Evolutionary conservation across 2,329 filamentous ascomycete species (phyloP).

Genomic region (Chrysosporium queenslandicum): DNA sequence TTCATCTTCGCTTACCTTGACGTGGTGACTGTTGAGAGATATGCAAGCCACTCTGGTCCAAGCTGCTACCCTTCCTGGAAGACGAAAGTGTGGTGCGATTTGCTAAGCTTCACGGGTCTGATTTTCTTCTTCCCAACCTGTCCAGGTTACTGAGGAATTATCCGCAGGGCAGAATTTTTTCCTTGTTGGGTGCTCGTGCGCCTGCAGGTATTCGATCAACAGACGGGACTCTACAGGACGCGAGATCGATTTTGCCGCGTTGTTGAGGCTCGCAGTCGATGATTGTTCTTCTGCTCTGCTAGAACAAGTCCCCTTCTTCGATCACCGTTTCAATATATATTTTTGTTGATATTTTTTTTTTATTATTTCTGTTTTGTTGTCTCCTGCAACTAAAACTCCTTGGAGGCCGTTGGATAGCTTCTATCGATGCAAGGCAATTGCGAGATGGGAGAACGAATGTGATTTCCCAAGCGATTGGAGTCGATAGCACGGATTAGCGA

Average conservation of each 20-base stretch:
- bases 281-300: not conserved
- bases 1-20: not conserved
- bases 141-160: too few relatives aligned
- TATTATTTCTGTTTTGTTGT: not conserved
- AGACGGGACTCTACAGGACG: not conserved
- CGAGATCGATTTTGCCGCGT: not conserved
- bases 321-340: not conserved
- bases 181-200: not conserved
- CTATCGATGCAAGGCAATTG: not conserved
- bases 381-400: not conserved
- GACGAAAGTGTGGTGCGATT: too few relatives aligned
- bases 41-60: not conserved
- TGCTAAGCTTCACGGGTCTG: too few relatives aligned
- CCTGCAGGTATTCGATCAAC: not conserved
- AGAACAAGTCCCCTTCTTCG: not conserved
- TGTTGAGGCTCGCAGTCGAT: not conserved
- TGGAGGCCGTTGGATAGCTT: not conserved
- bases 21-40: not conserved
- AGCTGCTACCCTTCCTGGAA: too few relatives aligned
- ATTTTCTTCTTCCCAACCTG: too few relatives aligned
- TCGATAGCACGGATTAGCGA: constrained; percentile 9
- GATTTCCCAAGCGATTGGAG: not conserved
- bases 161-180: not conserved
- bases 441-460: constrained; percentile 8
- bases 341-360: not conserved